phyloP scores from a whole-genome alignment of 306 rosid species.

The Cajanus cajan region DNA sequence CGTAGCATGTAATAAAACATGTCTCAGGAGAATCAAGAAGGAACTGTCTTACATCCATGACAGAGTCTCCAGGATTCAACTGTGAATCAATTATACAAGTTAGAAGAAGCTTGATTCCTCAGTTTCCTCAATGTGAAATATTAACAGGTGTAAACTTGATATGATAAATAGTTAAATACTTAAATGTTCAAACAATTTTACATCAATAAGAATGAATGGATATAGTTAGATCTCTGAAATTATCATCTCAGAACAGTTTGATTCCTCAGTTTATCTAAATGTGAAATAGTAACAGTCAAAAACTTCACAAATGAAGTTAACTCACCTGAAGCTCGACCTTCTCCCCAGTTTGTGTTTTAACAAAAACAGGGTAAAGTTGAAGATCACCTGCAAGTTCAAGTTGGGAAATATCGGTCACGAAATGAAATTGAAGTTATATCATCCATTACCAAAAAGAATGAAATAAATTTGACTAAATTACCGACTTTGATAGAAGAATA shows the following conservation, averaged over 20 bases:
- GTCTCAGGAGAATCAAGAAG: slow-evolving; percentile 99
- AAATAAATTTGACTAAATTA: neutral
- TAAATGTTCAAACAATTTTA: neutral
- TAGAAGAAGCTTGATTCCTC: neutral
- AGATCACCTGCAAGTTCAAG: slow-evolving; percentile 78
- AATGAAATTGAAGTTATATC: slow-evolving; percentile 1
- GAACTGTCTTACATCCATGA: slow-evolving; percentile 92
- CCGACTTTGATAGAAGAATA: neutral
- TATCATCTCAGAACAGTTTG: neutral
- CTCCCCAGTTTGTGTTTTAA: slow-evolving; percentile 90
- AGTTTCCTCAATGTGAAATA: neutral
- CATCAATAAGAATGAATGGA: neutral
- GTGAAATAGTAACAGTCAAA: slow-evolving; percentile 9
- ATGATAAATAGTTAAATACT: neutral
- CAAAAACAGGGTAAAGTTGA: slow-evolving; percentile 83
- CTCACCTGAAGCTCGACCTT: slow-evolving; percentile 96
- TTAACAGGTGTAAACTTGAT: neutral
- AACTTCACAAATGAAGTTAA: slow-evolving; percentile 17
- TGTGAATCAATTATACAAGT: slow-evolving; percentile 42
- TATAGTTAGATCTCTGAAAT: slow-evolving; percentile 5
- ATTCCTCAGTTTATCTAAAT: neutral
- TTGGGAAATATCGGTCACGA: slow-evolving; percentile 21
- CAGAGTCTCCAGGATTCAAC: slow-evolving; percentile 98
- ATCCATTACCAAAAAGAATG: slow-evolving; percentile 6
- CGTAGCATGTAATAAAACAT: slow-evolving; percentile 96